Evolutionary conservation across 2,329 filamentous ascomycete genomes (phyloP).

Genomic region (Colletotrichum theobromicola): DNA sequence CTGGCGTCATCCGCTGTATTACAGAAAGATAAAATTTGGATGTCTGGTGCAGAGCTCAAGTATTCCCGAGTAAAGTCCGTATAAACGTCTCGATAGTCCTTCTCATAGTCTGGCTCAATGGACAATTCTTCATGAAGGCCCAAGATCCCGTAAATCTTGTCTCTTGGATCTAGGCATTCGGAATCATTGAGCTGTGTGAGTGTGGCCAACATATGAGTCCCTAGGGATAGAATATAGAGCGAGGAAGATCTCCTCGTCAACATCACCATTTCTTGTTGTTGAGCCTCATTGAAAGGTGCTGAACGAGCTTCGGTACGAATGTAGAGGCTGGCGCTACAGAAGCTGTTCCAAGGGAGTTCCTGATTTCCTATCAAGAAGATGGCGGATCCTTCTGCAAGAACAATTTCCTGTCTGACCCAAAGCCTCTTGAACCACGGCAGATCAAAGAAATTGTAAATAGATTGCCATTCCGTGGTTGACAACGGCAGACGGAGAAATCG

Average conservation of each 20-base stretch:
- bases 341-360: background rate
- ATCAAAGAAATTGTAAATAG: background rate
- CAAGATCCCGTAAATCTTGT: background rate
- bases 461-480: background rate
- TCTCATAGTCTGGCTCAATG: background rate
- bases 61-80: background rate
- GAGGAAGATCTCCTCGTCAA: no score
- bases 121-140: accelerated
- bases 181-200: background rate
- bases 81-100: background rate
- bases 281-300: accelerated
- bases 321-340: background rate
- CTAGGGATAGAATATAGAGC: no score
- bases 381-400: background rate
- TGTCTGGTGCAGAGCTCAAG: no score
- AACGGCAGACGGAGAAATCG: accelerated
- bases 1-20: background rate
- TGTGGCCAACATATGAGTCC: no score
- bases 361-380: background rate
- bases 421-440: background rate
- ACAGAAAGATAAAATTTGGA: no score
- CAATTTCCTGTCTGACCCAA: background rate
- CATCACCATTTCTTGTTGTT: background rate
- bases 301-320: no score
- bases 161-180: background rate